Conservation (phyloP, 1,284 basidiomycete genomes). For the Pterulicium gracile region DNA sequence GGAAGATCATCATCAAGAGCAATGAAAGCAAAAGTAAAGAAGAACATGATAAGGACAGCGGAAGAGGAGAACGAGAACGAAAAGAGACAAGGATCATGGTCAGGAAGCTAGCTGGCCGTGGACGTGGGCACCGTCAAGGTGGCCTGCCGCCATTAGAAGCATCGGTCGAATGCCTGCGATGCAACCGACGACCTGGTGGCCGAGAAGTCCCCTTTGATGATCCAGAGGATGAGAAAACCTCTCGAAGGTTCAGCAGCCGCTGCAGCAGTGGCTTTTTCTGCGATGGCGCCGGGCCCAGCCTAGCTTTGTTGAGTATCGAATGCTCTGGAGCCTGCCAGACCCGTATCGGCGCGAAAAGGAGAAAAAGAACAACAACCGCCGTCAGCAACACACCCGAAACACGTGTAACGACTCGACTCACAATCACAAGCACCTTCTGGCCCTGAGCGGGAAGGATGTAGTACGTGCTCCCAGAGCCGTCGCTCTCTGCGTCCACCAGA, state of each 20-base stretch:
- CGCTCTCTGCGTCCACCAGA: not conserved
- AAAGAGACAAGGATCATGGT: no score
- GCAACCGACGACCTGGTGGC: not conserved
- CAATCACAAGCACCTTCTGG: slow-evolving; percentile 1
- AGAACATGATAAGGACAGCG: not conserved
- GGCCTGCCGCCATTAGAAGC: not conserved
- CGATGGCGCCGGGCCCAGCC: not conserved
- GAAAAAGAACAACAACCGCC: not conserved
- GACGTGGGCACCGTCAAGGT: no score
- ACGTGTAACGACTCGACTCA: slow-evolving; percentile 1
- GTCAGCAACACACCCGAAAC: not conserved
- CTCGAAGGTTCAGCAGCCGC: not conserved
- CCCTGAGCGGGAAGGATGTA: slow-evolving; percentile 1
- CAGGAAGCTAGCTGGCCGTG: no score
- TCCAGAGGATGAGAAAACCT: not conserved
- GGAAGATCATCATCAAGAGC: not conserved
- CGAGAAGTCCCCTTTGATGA: not conserved
- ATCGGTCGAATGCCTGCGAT: slow-evolving; percentile 1
- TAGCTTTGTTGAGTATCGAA: not conserved
- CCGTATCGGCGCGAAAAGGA: not conserved
- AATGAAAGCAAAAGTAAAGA: not conserved
- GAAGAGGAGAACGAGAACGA: no score
- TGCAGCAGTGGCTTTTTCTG: not conserved
- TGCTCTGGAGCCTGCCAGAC: not conserved
- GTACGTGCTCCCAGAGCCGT: not conserved